Percentiles rank a stretch among this genome's conserved stretches.
These are phyloP conservation scores for Verticillium tricorpus DNA, from an alignment of 2,329 filamentous ascomycete genomes.

Conservation along the genomic window DNA sequence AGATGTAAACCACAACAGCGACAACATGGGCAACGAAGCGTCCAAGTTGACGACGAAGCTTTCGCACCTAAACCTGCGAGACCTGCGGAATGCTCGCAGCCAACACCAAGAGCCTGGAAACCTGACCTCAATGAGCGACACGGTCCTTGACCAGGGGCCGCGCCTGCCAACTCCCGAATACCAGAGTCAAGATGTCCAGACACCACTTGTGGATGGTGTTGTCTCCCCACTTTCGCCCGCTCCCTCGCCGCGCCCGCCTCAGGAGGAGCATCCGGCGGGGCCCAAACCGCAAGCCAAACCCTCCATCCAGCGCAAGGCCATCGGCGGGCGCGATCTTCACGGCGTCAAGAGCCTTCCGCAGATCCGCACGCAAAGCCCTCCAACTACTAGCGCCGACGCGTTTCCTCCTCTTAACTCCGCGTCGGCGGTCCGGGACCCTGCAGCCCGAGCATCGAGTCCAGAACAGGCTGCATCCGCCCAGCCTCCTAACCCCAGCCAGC, in stretches of 20 bases:
- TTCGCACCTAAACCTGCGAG: slow-evolving; percentile 10
- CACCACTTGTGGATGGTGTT: slow-evolving; percentile 27
- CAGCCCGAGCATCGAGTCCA: slow-evolving; percentile 12
- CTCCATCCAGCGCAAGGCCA: slow-evolving; percentile 18
- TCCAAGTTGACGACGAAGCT: slow-evolving; percentile 26
- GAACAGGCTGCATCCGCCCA: slow-evolving; percentile 14
- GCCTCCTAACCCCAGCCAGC: slow-evolving; percentile 20
- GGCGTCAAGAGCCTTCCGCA: slow-evolving; percentile 16
- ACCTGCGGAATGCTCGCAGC: not conserved
- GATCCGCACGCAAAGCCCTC: slow-evolving; percentile 10
- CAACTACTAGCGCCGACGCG: slow-evolving; percentile 16
- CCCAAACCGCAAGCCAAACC: slow-evolving; percentile 13
- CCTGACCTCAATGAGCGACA: not conserved
- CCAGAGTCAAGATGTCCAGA: slow-evolving; percentile 35
- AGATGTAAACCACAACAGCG: not conserved
- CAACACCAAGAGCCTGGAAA: slow-evolving; percentile 7
- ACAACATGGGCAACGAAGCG: slow-evolving; percentile 25
- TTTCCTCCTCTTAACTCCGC: slow-evolving; percentile 12
- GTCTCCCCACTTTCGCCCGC: slow-evolving; percentile 41
- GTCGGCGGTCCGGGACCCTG: slow-evolving; percentile 7
- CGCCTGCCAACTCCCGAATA: slow-evolving; percentile 48
- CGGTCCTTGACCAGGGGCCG: slow-evolving; percentile 13
- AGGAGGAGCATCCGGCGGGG: slow-evolving; percentile 3
- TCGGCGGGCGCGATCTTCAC: slow-evolving; percentile 18
- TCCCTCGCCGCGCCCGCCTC: slow-evolving; percentile 34